phyloP scores from a whole-genome alignment of 176 grass and related monocot species.

The Cenchrus purpureus region DNA sequence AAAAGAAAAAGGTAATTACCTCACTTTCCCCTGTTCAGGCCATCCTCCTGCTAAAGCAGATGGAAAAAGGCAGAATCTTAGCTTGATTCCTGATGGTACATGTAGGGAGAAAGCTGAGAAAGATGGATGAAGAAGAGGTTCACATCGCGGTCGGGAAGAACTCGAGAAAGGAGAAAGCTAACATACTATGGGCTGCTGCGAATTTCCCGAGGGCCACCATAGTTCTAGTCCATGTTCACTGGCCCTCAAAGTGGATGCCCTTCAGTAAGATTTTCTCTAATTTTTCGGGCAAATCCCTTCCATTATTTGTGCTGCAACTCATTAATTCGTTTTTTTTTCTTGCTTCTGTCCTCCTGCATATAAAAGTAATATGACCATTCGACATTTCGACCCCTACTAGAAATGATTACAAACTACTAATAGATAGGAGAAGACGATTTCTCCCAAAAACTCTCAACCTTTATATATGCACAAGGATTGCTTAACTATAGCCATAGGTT shows the following conservation, averaged over 20 bases:
- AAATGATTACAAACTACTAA: not conserved
- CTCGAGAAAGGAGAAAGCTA: slow-evolving; percentile 55
- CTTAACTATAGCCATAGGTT: not conserved
- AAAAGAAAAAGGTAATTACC: slow-evolving; percentile 35
- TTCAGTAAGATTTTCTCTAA: slow-evolving; percentile 57
- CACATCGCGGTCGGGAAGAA: slow-evolving; percentile 54
- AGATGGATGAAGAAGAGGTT: slow-evolving; percentile 54
- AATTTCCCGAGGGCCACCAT: slow-evolving; percentile 59
- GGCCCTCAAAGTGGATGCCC: slow-evolving; percentile 71
- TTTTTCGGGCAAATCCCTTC: slow-evolving; percentile 5
- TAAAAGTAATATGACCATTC: not conserved
- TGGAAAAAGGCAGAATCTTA: slow-evolving; percentile 21
- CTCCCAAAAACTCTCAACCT: not conserved
- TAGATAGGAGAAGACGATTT: not conserved
- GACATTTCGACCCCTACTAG: not conserved
- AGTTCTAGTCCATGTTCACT: slow-evolving; percentile 64
- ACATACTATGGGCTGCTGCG: slow-evolving; percentile 51
- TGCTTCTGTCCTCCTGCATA: not conserved
- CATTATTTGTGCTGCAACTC: not conserved
- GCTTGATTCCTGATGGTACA: slow-evolving; percentile 10
- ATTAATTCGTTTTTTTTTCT: not conserved
- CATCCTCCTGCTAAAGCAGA: slow-evolving; percentile 10
- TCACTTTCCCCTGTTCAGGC: slow-evolving; percentile 14
- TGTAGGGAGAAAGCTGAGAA: slow-evolving; percentile 28
- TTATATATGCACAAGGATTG: not conserved